Percentiles rank a stretch among this genome's conserved stretches.
These are phyloP conservation scores for Capronia americana DNA, from an alignment of 2,329 filamentous ascomycete species.

Conservation along the genomic window DNA sequence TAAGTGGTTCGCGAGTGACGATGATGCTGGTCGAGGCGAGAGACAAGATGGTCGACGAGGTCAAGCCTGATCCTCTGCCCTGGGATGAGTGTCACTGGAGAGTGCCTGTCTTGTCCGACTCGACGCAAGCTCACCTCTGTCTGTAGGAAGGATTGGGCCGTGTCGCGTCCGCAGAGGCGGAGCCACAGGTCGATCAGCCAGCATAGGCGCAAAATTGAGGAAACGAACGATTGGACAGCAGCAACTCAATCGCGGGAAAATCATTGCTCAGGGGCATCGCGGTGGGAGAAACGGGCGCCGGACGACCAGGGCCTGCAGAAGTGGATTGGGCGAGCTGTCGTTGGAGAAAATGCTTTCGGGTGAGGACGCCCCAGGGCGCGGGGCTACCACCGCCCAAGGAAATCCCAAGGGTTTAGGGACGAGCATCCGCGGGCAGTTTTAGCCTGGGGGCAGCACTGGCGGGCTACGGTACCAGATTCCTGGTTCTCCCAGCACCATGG, in stretches of 20 bases:
- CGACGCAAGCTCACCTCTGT: not conserved
- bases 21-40: conserved; percentile 16
- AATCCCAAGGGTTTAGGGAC: not conserved
- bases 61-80: conserved; percentile 17
- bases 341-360: conserved; percentile 5
- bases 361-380: conserved; percentile 3
- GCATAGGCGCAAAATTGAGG: conserved; percentile 18
- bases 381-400: conserved; percentile 6
- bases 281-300: conserved; percentile 3
- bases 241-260: conserved; percentile 25
- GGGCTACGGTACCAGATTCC: not conserved
- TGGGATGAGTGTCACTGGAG: conserved; percentile 7
- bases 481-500: not conserved
- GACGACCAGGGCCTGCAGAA: conserved; percentile 10
- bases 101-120: not conserved
- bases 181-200: conserved; percentile 22
- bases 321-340: conserved; percentile 3
- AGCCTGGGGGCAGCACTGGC: conserved; percentile 6
- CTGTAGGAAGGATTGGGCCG: conserved; percentile 14
- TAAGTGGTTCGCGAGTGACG: conserved; percentile 16
- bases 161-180: conserved; percentile 29
- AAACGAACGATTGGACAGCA: conserved; percentile 26
- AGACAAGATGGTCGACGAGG: conserved; percentile 14
- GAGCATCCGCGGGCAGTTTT: conserved; percentile 4
- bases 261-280: conserved; percentile 35